phyloP scores from a whole-genome alignment of 768 basidiomycete genomes.

The Termitomyces sp. region DNA sequence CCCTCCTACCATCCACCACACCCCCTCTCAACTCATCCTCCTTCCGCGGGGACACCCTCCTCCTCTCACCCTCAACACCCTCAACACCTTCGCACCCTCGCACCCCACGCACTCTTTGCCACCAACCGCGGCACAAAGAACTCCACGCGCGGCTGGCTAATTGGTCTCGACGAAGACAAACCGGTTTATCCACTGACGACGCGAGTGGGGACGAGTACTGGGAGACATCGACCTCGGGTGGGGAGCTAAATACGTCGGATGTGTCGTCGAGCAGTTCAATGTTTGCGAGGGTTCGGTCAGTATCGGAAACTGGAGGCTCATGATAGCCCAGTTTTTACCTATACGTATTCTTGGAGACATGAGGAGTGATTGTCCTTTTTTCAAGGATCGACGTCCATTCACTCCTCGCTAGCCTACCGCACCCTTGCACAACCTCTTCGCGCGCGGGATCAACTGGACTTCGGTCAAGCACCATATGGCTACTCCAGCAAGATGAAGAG shows the following conservation, averaged over 20 bases:
- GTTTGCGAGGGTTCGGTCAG: no score
- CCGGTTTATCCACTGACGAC: background rate
- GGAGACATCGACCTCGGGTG: conserved; percentile 45
- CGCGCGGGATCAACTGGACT: no score
- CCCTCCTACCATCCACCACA: conserved; percentile 26
- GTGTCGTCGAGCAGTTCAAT: conserved; percentile 32
- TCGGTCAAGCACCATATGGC: no score
- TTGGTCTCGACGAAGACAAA: conserved; percentile 32
- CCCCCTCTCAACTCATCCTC: background rate
- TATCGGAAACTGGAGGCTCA: no score
- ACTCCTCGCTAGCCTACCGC: no score
- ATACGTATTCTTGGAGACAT: no score
- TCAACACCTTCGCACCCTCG: no score
- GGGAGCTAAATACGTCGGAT: conserved; percentile 51
- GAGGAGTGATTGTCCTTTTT: no score
- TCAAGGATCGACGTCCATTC: no score
- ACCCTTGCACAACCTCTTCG: no score
- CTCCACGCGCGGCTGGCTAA: conserved; percentile 37
- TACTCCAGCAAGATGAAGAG: no score
- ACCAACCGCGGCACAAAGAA: conserved; percentile 43
- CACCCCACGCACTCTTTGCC: conserved; percentile 38
- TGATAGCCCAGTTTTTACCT: no score
- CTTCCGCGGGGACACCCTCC: conserved; percentile 45
- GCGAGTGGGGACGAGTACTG: conserved; percentile 23
- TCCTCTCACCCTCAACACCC: conserved; percentile 36